Evolutionary conservation across 345 rosid genomes (phyloP).

Genomic region (Excoecaria agallocha): DNA sequence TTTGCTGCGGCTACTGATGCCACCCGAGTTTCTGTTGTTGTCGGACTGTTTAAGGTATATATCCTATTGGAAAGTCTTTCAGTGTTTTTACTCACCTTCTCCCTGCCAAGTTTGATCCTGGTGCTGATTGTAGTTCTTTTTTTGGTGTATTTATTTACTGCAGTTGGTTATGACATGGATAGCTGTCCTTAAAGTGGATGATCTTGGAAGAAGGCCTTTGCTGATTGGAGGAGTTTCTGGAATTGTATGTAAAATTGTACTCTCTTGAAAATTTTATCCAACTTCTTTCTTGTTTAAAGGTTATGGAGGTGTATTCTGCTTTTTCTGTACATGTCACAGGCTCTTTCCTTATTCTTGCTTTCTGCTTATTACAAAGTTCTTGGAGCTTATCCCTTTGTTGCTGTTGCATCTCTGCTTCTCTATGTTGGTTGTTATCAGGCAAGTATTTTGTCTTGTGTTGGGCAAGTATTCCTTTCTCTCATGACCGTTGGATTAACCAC

Average conservation of each 20-base stretch:
- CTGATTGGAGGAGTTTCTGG: slow-evolving; percentile 34
- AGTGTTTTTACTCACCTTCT: background rate
- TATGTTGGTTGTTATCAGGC: slow-evolving; percentile 37
- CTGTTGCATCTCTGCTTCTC: slow-evolving; percentile 33
- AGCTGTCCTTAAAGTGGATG: slow-evolving; percentile 36
- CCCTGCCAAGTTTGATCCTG: slow-evolving; percentile 1
- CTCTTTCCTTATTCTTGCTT: slow-evolving; percentile 29
- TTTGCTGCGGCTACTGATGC: slow-evolving; percentile 38
- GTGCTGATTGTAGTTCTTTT: background rate
- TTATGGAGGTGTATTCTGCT: slow-evolving; percentile 3
- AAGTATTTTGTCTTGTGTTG: slow-evolving; percentile 23
- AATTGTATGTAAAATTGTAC: slow-evolving; percentile 28
- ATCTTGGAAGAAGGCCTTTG: slow-evolving; percentile 35
- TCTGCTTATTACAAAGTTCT: slow-evolving; percentile 36
- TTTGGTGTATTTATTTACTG: slow-evolving; percentile 1
- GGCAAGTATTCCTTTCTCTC: background rate
- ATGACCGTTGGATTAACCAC: slow-evolving; percentile 3
- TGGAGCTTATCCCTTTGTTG: slow-evolving; percentile 29
- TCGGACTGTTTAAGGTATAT: slow-evolving; percentile 33
- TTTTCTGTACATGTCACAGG: slow-evolving; percentile 23
- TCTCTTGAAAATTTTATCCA: background rate
- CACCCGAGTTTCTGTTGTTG: slow-evolving; percentile 32
- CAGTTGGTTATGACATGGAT: slow-evolving; percentile 33
- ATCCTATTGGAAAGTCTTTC: background rate
- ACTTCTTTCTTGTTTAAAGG: background rate